Evolutionary conservation across 768 basidiomycete species (phyloP).

Genomic region (Psilocybe subaeruginosa): DNA sequence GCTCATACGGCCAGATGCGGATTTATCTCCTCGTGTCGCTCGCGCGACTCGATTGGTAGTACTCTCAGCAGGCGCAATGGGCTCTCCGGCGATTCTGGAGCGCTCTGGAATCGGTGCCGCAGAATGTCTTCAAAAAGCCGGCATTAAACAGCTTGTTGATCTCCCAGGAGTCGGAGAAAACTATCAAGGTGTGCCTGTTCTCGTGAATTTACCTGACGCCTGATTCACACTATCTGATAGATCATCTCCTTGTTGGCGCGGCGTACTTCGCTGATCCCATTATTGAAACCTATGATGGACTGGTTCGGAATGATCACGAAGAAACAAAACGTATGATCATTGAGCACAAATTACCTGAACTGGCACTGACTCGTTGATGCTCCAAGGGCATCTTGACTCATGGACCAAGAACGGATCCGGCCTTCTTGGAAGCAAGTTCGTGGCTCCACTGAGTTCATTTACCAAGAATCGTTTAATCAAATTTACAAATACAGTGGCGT

Average conservation of each 20-base stretch:
- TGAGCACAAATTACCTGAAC: too few relatives aligned
- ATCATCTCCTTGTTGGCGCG: slow-evolving; percentile 37
- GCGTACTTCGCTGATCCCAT: slow-evolving; percentile 45
- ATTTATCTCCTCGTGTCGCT: slow-evolving; percentile 21
- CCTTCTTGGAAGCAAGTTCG: slow-evolving; percentile 9
- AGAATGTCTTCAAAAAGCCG: slow-evolving; percentile 43
- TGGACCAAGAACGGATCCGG: slow-evolving; percentile 7
- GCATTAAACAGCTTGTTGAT: slow-evolving; percentile 53
- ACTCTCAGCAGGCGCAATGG: slow-evolving; percentile 51
- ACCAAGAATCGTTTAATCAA: not conserved
- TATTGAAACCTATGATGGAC: slow-evolving; percentile 47
- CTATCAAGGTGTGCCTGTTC: slow-evolving; percentile 40
- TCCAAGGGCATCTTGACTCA: not conserved
- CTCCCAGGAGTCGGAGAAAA: slow-evolving; percentile 79
- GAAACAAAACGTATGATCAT: slow-evolving; percentile 40
- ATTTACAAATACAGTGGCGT: slow-evolving; percentile 37
- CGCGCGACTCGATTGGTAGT: slow-evolving; percentile 47
- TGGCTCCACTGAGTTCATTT: not conserved
- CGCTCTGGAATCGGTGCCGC: slow-evolving; percentile 60
- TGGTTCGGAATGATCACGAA: slow-evolving; percentile 40
- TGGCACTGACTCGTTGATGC: not conserved
- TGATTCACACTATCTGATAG: slow-evolving; percentile 23
- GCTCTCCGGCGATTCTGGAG: slow-evolving; percentile 55
- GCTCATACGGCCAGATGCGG: slow-evolving; percentile 21
- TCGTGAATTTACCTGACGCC: not conserved